Conservation (phyloP, 495 filamentous ascomycete genomes). For the Jackrogersella minutella region DNA sequence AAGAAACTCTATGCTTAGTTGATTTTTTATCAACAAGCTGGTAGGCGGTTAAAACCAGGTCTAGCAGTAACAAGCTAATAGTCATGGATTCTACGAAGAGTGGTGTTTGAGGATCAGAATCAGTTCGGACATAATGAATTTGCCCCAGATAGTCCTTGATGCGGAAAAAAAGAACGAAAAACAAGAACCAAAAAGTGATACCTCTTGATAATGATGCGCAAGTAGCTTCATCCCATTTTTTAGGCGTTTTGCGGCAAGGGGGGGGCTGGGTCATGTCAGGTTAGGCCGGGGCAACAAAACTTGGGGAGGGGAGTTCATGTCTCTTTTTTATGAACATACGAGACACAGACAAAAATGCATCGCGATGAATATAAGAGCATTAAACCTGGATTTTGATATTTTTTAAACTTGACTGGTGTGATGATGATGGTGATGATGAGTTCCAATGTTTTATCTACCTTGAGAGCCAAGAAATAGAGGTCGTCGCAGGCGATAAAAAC, state of each 20-base stretch:
- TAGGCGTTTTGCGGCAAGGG: slow-evolving; percentile 39
- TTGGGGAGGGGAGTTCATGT: slow-evolving; percentile 23
- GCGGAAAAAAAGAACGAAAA: slow-evolving; percentile 29
- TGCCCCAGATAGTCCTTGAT: slow-evolving; percentile 33
- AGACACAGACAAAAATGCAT: slow-evolving; percentile 3
- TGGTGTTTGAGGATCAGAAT: slow-evolving; percentile 2
- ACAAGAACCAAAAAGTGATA: slow-evolving; percentile 33
- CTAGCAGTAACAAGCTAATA: neutral
- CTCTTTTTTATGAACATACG: slow-evolving; percentile 12
- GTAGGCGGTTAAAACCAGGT: neutral
- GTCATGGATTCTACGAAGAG: neutral
- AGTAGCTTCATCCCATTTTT: slow-evolving; percentile 26
- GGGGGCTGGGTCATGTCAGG: slow-evolving; percentile 28
- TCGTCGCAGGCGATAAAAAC: too few relatives aligned
- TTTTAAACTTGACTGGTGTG: neutral
- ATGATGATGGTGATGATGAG: neutral
- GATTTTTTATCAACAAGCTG: neutral
- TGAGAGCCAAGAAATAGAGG: neutral
- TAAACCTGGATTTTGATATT: neutral
- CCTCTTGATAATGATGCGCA: slow-evolving; percentile 35
- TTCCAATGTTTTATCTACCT: slow-evolving; percentile 1
- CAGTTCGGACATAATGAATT: slow-evolving; percentile 10
- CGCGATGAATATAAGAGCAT: neutral
- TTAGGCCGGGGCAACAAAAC: neutral
- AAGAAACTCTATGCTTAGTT: slow-evolving; percentile 95